These are phyloP conservation scores for Phalaenopsis hybrid DNA, from an alignment of 116 monocot species.

Conservation along the genomic window DNA sequence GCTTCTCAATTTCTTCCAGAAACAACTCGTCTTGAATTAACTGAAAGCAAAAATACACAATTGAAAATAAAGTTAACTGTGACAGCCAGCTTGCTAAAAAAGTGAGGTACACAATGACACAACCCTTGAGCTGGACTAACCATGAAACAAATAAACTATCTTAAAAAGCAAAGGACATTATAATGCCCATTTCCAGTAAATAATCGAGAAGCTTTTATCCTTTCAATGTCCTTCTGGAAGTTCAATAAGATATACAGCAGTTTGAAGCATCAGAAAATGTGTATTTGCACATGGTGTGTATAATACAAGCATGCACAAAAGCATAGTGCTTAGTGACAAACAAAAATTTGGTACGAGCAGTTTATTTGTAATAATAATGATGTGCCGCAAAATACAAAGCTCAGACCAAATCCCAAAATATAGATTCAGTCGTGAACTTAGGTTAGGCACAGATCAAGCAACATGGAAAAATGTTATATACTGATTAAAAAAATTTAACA, in stretches of 20 bases:
- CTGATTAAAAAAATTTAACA: too few species aligned
- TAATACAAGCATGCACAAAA: not conserved
- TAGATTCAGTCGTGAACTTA: not conserved
- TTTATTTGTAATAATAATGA: not conserved
- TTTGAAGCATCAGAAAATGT: not conserved
- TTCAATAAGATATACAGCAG: not conserved
- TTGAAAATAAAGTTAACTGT: not conserved
- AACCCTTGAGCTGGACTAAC: not conserved
- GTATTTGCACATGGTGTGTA: not conserved
- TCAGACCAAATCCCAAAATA: not conserved
- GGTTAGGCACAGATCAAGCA: not conserved
- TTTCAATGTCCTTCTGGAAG: not conserved
- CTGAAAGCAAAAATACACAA: conserved; percentile 25
- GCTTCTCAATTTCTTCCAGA: conserved; percentile 59
- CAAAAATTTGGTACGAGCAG: not conserved
- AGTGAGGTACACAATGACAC: not conserved
- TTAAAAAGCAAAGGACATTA: not conserved
- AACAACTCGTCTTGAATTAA: conserved; percentile 67
- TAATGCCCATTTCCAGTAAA: not conserved
- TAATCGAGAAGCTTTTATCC: not conserved
- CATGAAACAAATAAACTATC: not conserved
- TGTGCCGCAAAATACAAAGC: not conserved
- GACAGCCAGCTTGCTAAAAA: not conserved
- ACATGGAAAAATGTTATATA: not conserved
- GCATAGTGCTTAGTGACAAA: not conserved